A percentile compares a stretch with the other conserved stretches of the same genome.
phyloP scores from a whole-genome alignment of 2,329 filamentous ascomycete species.

The Phoma sp. region DNA sequence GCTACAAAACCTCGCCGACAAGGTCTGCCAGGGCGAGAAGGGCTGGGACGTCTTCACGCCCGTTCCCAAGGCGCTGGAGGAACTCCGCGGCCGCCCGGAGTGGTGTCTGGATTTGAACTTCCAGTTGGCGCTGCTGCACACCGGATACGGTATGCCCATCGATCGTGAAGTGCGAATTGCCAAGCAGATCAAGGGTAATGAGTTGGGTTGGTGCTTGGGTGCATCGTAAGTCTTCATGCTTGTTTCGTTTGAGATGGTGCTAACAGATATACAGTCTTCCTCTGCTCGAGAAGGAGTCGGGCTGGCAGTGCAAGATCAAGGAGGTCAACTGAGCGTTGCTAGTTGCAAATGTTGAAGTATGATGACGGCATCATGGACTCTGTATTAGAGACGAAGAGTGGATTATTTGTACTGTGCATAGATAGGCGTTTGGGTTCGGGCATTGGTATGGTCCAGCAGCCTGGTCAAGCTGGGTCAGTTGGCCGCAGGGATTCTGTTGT shows the following conservation, averaged over 20 bases:
- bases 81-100: slow-evolving; percentile 83
- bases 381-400: neutral
- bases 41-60: slow-evolving; percentile 82
- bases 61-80: slow-evolving; percentile 78
- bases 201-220: slow-evolving; percentile 96
- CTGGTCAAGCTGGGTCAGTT: neutral
- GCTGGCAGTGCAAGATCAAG: slow-evolving; percentile 88
- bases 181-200: slow-evolving; percentile 98
- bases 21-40: slow-evolving; percentile 80
- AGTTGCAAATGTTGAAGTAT: neutral
- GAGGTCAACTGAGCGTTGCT: slow-evolving; percentile 59
- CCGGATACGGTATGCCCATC: slow-evolving; percentile 97
- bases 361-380: neutral
- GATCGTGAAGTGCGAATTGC: slow-evolving; percentile 96
- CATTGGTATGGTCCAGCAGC: neutral
- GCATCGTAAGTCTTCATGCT: slow-evolving; percentile 72
- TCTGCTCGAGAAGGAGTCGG: slow-evolving; percentile 79
- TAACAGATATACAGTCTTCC: slow-evolving; percentile 71
- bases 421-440: slow-evolving; percentile 12
- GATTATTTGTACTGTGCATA: slow-evolving; percentile 1
- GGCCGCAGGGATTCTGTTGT: neutral
- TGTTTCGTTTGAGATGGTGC: slow-evolving; percentile 22
- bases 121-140: slow-evolving; percentile 91
- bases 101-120: slow-evolving; percentile 96
- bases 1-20: slow-evolving; percentile 82